Evolutionary conservation across 2,329 filamentous ascomycete species (phyloP).

Genomic region (Colletotrichum tamarilloi): DNA sequence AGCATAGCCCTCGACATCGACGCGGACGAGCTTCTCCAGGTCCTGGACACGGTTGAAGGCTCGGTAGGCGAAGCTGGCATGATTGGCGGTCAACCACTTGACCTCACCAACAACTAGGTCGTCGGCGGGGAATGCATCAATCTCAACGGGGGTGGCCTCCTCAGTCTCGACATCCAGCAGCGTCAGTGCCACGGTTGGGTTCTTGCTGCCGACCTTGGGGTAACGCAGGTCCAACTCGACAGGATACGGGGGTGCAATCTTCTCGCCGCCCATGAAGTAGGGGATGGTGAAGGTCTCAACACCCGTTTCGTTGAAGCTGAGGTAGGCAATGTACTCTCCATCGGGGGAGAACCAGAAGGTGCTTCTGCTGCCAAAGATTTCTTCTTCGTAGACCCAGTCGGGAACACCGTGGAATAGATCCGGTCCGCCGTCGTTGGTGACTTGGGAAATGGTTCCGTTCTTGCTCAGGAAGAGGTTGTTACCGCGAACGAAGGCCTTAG

Average conservation of each 20-base stretch:
- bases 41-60: slow-evolving; percentile 78
- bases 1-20: slow-evolving; percentile 60
- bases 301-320: slow-evolving; percentile 86
- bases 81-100: slow-evolving; percentile 72
- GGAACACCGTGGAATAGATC: slow-evolving; percentile 73
- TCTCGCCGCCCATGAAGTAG: slow-evolving; percentile 71
- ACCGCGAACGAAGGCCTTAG: slow-evolving; percentile 69
- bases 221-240: slow-evolving; percentile 72
- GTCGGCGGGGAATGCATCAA: slow-evolving; percentile 68
- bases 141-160: slow-evolving; percentile 56
- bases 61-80: slow-evolving; percentile 71
- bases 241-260: slow-evolving; percentile 70
- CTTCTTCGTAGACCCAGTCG: slow-evolving; percentile 87
- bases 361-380: slow-evolving; percentile 75
- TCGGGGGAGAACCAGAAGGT: slow-evolving; percentile 97
- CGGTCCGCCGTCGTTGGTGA: slow-evolving; percentile 69
- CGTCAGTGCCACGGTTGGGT: slow-evolving; percentile 72
- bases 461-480: slow-evolving; percentile 73
- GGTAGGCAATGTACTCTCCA: slow-evolving; percentile 88
- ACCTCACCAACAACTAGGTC: slow-evolving; percentile 76
- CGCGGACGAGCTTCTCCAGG: slow-evolving; percentile 69
- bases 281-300: slow-evolving; percentile 74
- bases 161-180: slow-evolving; percentile 64
- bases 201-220: slow-evolving; percentile 75
- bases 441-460: slow-evolving; percentile 63